These are phyloP conservation scores for Panicum miliaceum DNA, from an alignment of 176 grass and related monocot genomes.

Conservation along the genomic window DNA sequence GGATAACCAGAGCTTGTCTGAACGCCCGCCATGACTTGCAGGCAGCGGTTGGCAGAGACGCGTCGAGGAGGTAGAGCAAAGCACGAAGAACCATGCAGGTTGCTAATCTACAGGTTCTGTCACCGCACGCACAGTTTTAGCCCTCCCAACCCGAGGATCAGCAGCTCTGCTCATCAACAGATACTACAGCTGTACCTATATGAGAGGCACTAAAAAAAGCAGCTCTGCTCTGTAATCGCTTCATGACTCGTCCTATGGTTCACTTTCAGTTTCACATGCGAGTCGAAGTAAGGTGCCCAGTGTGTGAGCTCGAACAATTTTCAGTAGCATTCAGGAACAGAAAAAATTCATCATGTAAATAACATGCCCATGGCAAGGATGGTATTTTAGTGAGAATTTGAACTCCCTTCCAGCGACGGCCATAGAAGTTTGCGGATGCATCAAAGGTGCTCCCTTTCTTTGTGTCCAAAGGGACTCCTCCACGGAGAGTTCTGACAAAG, in stretches of 20 bases:
- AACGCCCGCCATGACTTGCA: neutral
- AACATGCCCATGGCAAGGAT: neutral
- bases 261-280: neutral
- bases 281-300: neutral
- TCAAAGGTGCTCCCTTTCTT: neutral
- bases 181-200: no score
- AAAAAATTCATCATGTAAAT: neutral
- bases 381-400: neutral
- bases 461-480: neutral
- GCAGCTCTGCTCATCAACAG: neutral
- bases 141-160: neutral
- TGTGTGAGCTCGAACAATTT: no score
- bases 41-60: neutral
- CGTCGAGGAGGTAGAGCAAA: constrained; percentile 2
- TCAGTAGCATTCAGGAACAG: neutral
- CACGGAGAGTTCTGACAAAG: neutral
- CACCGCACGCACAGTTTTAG: neutral
- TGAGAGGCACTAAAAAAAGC: no score
- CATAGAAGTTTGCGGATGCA: neutral
- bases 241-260: no score
- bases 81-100: neutral
- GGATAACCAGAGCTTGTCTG: neutral
- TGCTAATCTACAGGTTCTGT: neutral
- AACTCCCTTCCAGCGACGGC: neutral
- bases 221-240: no score